A percentile compares a stretch with the other conserved stretches of the same genome.
phyloP scores from a whole-genome alignment of 2,329 filamentous ascomycete species.

The Truncatella angustata region DNA sequence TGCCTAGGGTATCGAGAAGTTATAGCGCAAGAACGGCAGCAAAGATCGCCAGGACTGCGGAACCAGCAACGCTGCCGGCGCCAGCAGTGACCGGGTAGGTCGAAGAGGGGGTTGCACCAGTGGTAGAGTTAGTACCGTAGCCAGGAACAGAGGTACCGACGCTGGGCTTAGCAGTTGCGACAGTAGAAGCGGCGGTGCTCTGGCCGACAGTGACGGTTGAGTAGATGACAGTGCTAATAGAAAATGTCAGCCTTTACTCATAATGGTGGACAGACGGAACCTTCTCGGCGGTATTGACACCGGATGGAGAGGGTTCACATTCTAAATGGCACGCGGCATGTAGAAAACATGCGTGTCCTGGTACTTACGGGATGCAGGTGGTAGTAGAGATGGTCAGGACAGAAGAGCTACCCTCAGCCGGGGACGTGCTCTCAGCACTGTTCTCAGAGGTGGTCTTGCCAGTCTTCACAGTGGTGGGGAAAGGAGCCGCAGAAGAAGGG shows the following conservation, averaged over 20 bases:
- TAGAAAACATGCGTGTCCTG: too few species aligned
- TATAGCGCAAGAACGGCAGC: constrained; percentile 56
- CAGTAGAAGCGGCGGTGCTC: constrained; percentile 38
- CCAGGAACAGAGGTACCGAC: constrained; percentile 22
- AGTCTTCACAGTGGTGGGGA: constrained; percentile 29
- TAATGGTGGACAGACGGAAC: too few species aligned
- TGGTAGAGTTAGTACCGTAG: constrained; percentile 31
- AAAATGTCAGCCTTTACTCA: too few species aligned
- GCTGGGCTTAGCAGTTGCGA: constrained; percentile 23
- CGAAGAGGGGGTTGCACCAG: constrained; percentile 29
- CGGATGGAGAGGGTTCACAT: too few species aligned
- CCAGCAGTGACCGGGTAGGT: constrained; percentile 42
- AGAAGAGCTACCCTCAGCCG: constrained; percentile 1
- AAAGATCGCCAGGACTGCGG: constrained; percentile 38
- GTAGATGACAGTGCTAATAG: constrained; percentile 54
- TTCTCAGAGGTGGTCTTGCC: constrained; percentile 11
- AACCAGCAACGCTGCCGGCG: constrained; percentile 52
- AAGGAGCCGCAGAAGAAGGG: constrained; percentile 11
- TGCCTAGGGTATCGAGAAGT: constrained; percentile 35
- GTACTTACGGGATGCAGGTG: constrained; percentile 55
- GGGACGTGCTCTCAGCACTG: constrained; percentile 15
- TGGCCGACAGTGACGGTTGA: constrained; percentile 34
- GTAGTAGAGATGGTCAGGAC: constrained; percentile 38
- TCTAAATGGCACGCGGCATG: too few species aligned
- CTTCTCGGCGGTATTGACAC: too few species aligned